These are phyloP conservation scores for Drosera capensis DNA, from an alignment of 148 eudicot species.

Conservation along the genomic window DNA sequence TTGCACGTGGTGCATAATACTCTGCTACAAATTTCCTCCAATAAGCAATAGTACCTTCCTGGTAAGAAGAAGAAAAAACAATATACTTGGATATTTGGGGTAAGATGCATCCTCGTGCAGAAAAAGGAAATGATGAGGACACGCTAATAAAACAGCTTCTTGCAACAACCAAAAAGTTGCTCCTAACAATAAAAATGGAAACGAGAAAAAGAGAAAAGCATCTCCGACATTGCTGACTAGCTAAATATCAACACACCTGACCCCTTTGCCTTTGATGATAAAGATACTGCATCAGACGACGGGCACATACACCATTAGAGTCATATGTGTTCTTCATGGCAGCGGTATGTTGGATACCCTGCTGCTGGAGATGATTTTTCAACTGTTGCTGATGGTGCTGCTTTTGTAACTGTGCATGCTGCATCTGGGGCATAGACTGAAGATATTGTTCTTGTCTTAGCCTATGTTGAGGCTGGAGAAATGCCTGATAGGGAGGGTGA, in stretches of 20 bases:
- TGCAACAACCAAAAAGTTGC: background rate
- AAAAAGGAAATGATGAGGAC: background rate
- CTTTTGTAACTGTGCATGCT: constrained; percentile 46
- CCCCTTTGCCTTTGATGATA: constrained; percentile 80
- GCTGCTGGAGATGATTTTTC: constrained; percentile 67
- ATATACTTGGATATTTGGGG: background rate
- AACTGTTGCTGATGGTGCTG: constrained; percentile 53
- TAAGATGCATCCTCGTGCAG: background rate
- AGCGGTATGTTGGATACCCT: constrained; percentile 46
- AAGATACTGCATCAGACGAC: constrained; percentile 80
- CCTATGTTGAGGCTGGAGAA: constrained; percentile 79
- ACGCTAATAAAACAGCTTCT: background rate
- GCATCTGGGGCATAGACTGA: constrained; percentile 65
- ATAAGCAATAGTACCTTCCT: constrained; percentile 78
- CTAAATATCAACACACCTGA: constrained; percentile 44
- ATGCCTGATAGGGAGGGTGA: constrained; percentile 70
- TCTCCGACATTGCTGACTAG: constrained; percentile 1
- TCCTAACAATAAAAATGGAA: background rate
- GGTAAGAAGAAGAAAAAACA: background rate
- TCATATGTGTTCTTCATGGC: constrained; percentile 58
- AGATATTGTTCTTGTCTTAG: constrained; percentile 53
- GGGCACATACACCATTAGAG: constrained; percentile 68
- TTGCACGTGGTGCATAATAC: constrained; percentile 86
- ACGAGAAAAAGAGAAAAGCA: background rate
- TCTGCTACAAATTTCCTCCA: constrained; percentile 95